Conservation (phyloP, 1,284 basidiomycete species). For the Sutorius eximius region DNA sequence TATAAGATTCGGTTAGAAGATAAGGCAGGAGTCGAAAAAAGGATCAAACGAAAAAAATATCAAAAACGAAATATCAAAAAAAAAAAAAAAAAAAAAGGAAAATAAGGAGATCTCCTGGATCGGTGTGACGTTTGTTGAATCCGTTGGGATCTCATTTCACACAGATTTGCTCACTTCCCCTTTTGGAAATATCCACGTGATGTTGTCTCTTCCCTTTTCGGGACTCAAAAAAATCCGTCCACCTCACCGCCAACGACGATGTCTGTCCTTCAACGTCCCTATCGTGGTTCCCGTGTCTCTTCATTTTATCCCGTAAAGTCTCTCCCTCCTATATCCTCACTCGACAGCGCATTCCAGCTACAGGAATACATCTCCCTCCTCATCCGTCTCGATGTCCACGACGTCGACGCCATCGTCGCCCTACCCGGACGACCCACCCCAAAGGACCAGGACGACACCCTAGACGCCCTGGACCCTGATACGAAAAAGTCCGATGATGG, state of each 20-base stretch:
- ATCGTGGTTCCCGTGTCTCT: slow-evolving; percentile 72
- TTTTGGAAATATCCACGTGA: slow-evolving; percentile 23
- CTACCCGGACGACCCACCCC: slow-evolving; percentile 52
- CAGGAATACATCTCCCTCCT: slow-evolving; percentile 93
- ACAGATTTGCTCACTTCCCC: background rate
- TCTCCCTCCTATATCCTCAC: slow-evolving; percentile 62
- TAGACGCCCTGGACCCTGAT: slow-evolving; percentile 41
- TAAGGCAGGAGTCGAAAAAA: slow-evolving; percentile 6
- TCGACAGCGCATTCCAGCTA: slow-evolving; percentile 91
- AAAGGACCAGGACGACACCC: slow-evolving; percentile 41
- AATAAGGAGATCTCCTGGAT: background rate
- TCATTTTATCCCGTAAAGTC: slow-evolving; percentile 73
- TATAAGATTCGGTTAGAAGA: slow-evolving; percentile 21
- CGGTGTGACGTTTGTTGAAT: slow-evolving; percentile 6
- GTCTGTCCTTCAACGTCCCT: slow-evolving; percentile 54
- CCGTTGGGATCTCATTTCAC: background rate
- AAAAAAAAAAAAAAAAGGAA: slow-evolving; percentile 7
- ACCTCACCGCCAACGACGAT: slow-evolving; percentile 1
- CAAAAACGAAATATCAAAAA: slow-evolving; percentile 5
- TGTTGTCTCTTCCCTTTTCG: background rate
- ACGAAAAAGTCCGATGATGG: slow-evolving; percentile 40
- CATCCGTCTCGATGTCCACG: slow-evolving; percentile 83
- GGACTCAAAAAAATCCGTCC: background rate
- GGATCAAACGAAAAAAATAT: background rate
- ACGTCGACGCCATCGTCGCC: slow-evolving; percentile 80